Percentiles rank a stretch among this genome's conserved stretches.
Evolutionary conservation across 139 green algal species (phyloP).

Genomic region (Zygnema circumcarinatum): DNA sequence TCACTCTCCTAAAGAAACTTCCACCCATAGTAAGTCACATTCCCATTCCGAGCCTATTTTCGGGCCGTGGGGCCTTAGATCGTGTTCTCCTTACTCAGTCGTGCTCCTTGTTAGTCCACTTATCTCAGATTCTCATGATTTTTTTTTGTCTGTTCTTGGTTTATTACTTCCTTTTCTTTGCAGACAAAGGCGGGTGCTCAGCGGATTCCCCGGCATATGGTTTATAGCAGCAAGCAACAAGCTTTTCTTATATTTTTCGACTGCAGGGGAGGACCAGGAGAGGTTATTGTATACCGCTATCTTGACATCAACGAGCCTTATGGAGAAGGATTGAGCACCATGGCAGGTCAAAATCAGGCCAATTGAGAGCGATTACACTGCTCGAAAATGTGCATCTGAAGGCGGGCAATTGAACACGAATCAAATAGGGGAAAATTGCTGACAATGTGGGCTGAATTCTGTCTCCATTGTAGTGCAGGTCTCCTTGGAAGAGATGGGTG

Average conservation of each 20-base stretch:
- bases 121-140: too few relatives aligned
- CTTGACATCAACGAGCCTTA: conserved; percentile 25
- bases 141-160: too few relatives aligned
- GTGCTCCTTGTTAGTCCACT: too few relatives aligned
- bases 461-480: too few relatives aligned
- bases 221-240: conserved; percentile 50
- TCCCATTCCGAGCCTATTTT: not conserved
- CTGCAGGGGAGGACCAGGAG: conserved; percentile 8
- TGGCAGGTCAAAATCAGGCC: conserved; percentile 17
- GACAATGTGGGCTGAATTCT: too few relatives aligned
- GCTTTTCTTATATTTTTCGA: conserved; percentile 53
- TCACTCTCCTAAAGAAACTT: conserved; percentile 36
- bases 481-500: conserved; percentile 35
- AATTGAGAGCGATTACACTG: not conserved
- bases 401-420: too few relatives aligned
- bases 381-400: too few relatives aligned
- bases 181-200: conserved; percentile 23
- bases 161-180: too few relatives aligned
- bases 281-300: conserved; percentile 42
- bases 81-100: too few relatives aligned
- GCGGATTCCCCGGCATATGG: conserved; percentile 30
- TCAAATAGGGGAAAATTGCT: too few relatives aligned
- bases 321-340: conserved; percentile 21
- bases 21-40: conserved; percentile 4
- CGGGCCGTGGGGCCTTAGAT: too few relatives aligned